Evolutionary conservation across 1,139 yeast genomes (phyloP).

Genomic region (Magnusiomyces suaveolens): DNA sequence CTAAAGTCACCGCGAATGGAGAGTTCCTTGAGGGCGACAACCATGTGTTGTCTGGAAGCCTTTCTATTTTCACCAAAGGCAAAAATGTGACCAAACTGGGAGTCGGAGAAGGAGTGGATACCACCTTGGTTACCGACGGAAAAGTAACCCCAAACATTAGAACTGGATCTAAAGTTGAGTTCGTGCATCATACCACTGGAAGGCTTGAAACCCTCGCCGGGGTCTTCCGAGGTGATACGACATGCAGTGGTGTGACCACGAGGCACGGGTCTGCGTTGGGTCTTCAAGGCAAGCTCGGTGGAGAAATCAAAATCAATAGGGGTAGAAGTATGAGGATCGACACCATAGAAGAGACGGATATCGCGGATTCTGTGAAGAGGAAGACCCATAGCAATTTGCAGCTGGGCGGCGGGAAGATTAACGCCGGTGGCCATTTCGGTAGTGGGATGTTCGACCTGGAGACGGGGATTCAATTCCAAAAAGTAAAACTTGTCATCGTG

Average conservation of each 20-base stretch:
- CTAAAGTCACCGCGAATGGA: conserved; percentile 97
- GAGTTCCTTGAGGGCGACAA: conserved; percentile 90
- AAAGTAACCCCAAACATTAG: conserved; percentile 98
- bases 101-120: conserved; percentile 93
- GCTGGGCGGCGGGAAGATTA: conserved; percentile 93
- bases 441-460: conserved; percentile 98
- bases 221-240: conserved; percentile 97
- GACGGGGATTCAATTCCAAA: conserved; percentile 91
- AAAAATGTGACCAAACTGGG: conserved; percentile 96
- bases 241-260: conserved; percentile 98
- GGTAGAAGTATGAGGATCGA: conserved; percentile 86
- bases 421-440: conserved; percentile 99
- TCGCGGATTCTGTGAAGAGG: conserved; percentile 93
- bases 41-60: conserved; percentile 97
- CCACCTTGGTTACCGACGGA: conserved; percentile 95
- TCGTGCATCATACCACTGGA: conserved; percentile 95
- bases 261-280: conserved; percentile 88
- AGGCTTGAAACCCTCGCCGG: conserved; percentile 98
- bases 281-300: conserved; percentile 55
- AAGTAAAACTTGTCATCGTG: conserved; percentile 91
- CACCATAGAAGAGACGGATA: conserved; percentile 86
- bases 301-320: conserved; percentile 86
- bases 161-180: conserved; percentile 88
- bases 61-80: conserved; percentile 98
- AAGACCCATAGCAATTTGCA: conserved; percentile 98